Percentiles rank a stretch among this genome's conserved stretches.
Conservation (phyloP, 2,329 filamentous ascomycete genomes). For the Acrodontium crateriforme region DNA sequence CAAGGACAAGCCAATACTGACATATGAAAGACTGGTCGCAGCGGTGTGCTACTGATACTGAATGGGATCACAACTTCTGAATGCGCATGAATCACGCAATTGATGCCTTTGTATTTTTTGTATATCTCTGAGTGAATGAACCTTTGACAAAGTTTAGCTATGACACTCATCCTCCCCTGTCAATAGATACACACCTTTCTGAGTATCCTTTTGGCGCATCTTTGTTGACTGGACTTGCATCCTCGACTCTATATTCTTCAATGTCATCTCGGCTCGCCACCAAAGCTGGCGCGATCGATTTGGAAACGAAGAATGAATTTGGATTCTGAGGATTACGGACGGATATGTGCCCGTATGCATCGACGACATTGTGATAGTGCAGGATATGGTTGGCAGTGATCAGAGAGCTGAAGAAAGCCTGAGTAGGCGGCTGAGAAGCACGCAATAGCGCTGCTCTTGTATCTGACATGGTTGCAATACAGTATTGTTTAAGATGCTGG, state of each 20-base stretch:
- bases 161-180: no score
- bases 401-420: conserved; percentile 19
- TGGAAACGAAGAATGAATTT: conserved; percentile 32
- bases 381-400: conserved; percentile 25
- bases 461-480: no score
- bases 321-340: conserved; percentile 23
- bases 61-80: conserved; percentile 30
- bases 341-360: conserved; percentile 23
- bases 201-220: conserved; percentile 26
- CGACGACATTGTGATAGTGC: conserved; percentile 18
- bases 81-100: conserved; percentile 32
- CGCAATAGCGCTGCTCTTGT: conserved; percentile 19
- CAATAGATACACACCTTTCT: no score
- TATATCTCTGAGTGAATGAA: conserved; percentile 33
- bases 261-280: conserved; percentile 29
- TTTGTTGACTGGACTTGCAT: conserved; percentile 24
- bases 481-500: no score
- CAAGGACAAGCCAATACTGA: no score
- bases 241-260: conserved; percentile 30
- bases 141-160: conserved; percentile 32
- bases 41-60: conserved; percentile 26
- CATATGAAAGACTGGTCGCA: conserved; percentile 26
- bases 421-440: conserved; percentile 15
- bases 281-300: conserved; percentile 30
- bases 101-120: conserved; percentile 29